Evolutionary conservation across 2,329 filamentous ascomycete genomes (phyloP), one percentile per base, ranked within the genome.

Genomic region (Xylariaceae sp.): DNA sequence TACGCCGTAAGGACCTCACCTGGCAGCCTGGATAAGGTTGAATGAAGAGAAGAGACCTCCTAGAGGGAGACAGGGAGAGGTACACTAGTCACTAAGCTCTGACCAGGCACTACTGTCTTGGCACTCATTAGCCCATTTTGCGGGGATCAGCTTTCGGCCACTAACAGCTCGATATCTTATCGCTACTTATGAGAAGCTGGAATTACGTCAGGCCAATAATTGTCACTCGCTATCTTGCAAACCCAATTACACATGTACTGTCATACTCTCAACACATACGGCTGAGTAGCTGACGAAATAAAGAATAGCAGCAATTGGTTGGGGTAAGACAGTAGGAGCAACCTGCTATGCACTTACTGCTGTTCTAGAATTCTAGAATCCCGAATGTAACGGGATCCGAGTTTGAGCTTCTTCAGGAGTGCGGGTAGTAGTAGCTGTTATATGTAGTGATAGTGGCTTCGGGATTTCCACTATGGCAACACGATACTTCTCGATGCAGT

Each of bases 131-230:
- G 48, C 20, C 16, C 44, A 20, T 47, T 57, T 48, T 56, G 48
- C 48, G 41, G 47, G 48, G 44, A 40, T 54, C 20, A 21, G n/a
- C 42, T 7, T 48, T 47, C 45, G 54, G 48, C 64, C 64, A 66
- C 45, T 66, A 46, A 55, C 45, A 64, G 32, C 53, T 21, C 45
- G 7, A n/a, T 54, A 67, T 67, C 65, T 67, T 67, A 67, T 67
- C 65, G 48, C 23, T 23, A 40, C n/a, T n/a, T 50, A 61, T 66
- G 59, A 65, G 63, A 59, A 65, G 63, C 57, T 58, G 45, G 57
- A 67, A 67, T 67, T 67, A 67, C 64, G 65, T 67, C 64, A 67
- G 62, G 59, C 40, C 50, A n/a, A n/a, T n/a, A n/a, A n/a, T n/a
- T n/a, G n/a, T n/a, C n/a, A 54, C 42, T 52, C 32, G 14, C 32